Evolutionary conservation across 1,139 yeast genomes (phyloP), one percentile per base, ranked within the genome.

Genomic region (Pichia sp.): DNA sequence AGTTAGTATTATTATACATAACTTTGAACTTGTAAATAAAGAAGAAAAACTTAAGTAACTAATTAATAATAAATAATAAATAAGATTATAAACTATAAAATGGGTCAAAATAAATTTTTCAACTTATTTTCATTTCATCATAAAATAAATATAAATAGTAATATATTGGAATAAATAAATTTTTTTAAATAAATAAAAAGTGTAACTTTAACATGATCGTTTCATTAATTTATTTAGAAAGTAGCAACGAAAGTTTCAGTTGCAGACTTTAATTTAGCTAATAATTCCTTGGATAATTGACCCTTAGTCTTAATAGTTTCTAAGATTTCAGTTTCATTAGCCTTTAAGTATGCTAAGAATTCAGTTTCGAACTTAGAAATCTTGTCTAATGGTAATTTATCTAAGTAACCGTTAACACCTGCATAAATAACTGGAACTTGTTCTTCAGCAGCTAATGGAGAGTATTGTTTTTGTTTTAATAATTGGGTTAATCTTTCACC

Each of bases 401-500:
- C 99, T 68, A 94, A 84, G 90, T 68, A 87, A 82, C 99, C 99
- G 82, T 92, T 90, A 66, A 94, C 98, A 86, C 96, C 99, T 60
- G 98, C 98, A 79, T 72, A 94, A 69, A 94, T 90, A 68, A 88
- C 79, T 70, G 98, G 98, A 56, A 94, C 98, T 79, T 88, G 96
- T 77, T 90, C 96, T 76, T 92, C 97, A 66, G 97, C 95, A 69
- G 97, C 83, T 70, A 90, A 75, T 70, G 99, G 99, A 64, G 84
- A 67, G 80, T 83, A 85, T 80, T 94, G 98, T 75, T 81, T 86
- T 81, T 94, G 99, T 77, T 90, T 90, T 73, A 94, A 84, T 72
- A 94, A 77, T 79, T 90, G 98, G 64, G 98, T 92, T 70, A 94
- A 85, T 82, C 98, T 94, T 83, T 94, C 98, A 88, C 99, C 99